Conservation (phyloP, 2,329 filamentous ascomycete species). For the Botryosphaeria dothidea region DNA sequence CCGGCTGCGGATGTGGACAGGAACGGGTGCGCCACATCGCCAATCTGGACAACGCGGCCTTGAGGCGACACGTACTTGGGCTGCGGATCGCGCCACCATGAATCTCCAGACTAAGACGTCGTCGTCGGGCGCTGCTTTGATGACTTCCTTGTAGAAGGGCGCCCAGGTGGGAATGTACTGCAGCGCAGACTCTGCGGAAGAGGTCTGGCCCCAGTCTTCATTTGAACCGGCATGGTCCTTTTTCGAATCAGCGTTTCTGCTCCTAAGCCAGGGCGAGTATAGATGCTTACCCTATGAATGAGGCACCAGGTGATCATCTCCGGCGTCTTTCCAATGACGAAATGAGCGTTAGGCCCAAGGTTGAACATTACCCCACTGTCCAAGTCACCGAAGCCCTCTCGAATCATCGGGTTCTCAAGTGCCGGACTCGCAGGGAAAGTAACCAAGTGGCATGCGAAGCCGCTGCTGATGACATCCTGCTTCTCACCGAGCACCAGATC, state of each 20-base stretch:
- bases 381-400: neutral
- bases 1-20: conserved; percentile 57
- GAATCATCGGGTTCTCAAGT: neutral
- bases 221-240: neutral
- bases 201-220: neutral
- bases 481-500: neutral
- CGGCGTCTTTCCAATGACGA: neutral
- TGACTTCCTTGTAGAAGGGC: conserved; percentile 34
- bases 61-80: conserved; percentile 54
- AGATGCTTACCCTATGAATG: neutral
- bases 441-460: neutral
- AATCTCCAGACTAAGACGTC: conserved; percentile 56
- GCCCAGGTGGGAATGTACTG: conserved; percentile 32
- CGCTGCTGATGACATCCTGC: neutral
- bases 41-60: conserved; percentile 52
- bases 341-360: neutral
- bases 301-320: neutral
- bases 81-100: conserved; percentile 54
- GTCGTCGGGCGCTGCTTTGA: conserved; percentile 36
- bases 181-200: neutral
- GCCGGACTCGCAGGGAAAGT: neutral
- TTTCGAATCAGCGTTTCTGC: neutral
- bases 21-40: conserved; percentile 58
- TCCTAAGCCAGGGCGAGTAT: neutral
- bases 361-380: neutral